These are phyloP conservation scores for Tremellales sp. DNA, from an alignment of 1,284 basidiomycete species.

Conservation along the genomic window DNA sequence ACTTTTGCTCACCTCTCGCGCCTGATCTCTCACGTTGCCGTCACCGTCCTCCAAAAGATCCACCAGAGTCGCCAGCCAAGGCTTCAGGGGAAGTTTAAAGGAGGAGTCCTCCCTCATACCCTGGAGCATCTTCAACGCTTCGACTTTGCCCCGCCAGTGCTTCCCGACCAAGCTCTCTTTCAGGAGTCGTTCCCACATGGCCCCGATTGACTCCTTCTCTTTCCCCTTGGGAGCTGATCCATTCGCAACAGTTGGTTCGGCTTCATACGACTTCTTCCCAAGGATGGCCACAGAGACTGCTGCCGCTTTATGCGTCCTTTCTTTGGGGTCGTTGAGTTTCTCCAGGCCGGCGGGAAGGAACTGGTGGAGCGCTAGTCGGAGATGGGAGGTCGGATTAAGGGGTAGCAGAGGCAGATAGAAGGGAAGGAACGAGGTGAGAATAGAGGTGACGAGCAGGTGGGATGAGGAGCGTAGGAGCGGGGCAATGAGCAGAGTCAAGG, in stretches of 20 bases:
- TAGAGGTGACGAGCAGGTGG: constrained; percentile 36
- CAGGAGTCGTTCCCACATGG: constrained; percentile 70
- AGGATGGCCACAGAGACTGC: constrained; percentile 26
- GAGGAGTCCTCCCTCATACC: constrained; percentile 69
- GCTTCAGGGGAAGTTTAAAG: constrained; percentile 72
- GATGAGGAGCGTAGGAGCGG: constrained; percentile 35
- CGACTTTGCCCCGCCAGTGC: constrained; percentile 62
- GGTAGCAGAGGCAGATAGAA: constrained; percentile 40
- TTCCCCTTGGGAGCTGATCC: constrained; percentile 55
- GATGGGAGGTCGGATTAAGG: constrained; percentile 13
- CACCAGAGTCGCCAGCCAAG: constrained; percentile 76
- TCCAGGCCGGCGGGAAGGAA: constrained; percentile 39
- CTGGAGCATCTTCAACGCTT: constrained; percentile 37
- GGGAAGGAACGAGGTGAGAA: constrained; percentile 39
- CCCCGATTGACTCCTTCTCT: constrained; percentile 67
- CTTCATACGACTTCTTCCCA: constrained; percentile 28
- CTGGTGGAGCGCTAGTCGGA: constrained; percentile 30
- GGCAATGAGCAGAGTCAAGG: constrained; percentile 34
- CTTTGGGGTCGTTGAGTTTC: constrained; percentile 45
- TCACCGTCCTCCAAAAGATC: constrained; percentile 86
- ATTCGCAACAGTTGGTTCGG: constrained; percentile 13
- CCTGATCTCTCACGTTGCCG: constrained; percentile 78
- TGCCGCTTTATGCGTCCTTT: constrained; percentile 35
- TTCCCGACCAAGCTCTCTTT: constrained; percentile 73
- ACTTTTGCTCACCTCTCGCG: constrained; percentile 53